Percentiles rank a stretch among this genome's conserved stretches.
These are phyloP conservation scores for Brassica rapa DNA, from an alignment of 345 rosid species.

Conservation along the genomic window DNA sequence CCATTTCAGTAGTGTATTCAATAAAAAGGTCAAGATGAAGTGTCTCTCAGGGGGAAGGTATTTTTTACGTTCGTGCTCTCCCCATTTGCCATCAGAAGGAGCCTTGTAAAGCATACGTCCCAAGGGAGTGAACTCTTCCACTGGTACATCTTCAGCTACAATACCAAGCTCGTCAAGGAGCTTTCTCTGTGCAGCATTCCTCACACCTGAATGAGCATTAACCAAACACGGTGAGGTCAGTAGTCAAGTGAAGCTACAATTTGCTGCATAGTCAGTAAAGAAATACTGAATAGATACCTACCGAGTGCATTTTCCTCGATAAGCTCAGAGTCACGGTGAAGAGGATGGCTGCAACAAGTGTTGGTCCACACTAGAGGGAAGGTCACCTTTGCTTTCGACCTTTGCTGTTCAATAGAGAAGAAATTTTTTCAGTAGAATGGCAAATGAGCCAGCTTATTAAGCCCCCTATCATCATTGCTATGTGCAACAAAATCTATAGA, in stretches of 20 bases:
- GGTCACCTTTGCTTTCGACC: constrained; percentile 93
- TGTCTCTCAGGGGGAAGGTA: neutral
- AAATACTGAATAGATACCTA: constrained; percentile 38
- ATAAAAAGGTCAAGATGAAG: neutral
- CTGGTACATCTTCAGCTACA: constrained; percentile 83
- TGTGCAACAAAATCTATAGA: neutral
- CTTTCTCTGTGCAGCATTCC: constrained; percentile 98
- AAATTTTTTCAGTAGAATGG: no score
- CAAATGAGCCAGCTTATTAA: neutral
- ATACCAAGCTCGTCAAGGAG: constrained; percentile 97
- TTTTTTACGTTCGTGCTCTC: constrained; percentile 89
- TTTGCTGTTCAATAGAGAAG: constrained; percentile 58
- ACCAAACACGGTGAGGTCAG: constrained; percentile 2
- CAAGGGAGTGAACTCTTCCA: constrained; percentile 70
- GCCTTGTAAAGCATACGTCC: constrained; percentile 93
- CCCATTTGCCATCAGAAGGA: constrained; percentile 99
- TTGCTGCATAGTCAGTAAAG: neutral
- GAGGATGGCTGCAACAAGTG: constrained; percentile 99
- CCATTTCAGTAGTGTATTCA: neutral
- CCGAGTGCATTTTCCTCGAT: constrained; percentile 75
- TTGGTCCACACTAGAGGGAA: constrained; percentile 99
- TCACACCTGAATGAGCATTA: constrained; percentile 58
- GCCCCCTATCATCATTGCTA: constrained; percentile 14
- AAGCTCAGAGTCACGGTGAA: constrained; percentile 88
- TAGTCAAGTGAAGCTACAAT: neutral